Evolutionary conservation across 1,284 basidiomycete genomes (phyloP).

Genomic region (Xerocomus amazonicus): DNA sequence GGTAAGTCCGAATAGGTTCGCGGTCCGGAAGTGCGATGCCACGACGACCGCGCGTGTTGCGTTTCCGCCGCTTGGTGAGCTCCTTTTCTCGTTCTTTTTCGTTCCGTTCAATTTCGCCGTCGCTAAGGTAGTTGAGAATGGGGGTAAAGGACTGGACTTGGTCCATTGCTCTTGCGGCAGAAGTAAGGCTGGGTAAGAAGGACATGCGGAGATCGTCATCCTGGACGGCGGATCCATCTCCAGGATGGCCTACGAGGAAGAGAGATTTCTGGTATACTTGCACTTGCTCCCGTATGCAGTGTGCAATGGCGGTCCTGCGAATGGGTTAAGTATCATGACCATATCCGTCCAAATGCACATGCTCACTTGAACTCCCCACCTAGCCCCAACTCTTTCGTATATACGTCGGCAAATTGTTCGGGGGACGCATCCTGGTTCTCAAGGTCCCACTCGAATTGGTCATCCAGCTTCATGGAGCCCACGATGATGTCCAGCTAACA

Average conservation of each 20-base stretch:
- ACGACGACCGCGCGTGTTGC: slow-evolving; percentile 84
- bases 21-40: slow-evolving; percentile 92
- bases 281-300: slow-evolving; percentile 95
- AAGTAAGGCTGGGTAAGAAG: slow-evolving; percentile 78
- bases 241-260: slow-evolving; percentile 85
- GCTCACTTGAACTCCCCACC: slow-evolving; percentile 89
- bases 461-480: slow-evolving; percentile 89
- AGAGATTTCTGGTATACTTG: slow-evolving; percentile 90
- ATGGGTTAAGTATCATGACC: slow-evolving; percentile 9
- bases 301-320: slow-evolving; percentile 88
- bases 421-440: slow-evolving; percentile 77
- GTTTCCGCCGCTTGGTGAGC: slow-evolving; percentile 77
- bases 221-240: slow-evolving; percentile 73
- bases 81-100: slow-evolving; percentile 96
- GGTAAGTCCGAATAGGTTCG: slow-evolving; percentile 88
- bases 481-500: slow-evolving; percentile 90
- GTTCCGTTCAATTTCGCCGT: slow-evolving; percentile 83
- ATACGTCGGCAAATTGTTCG: slow-evolving; percentile 90
- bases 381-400: slow-evolving; percentile 85
- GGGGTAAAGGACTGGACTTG: slow-evolving; percentile 83
- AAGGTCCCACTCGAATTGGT: slow-evolving; percentile 99
- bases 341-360: not conserved
- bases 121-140: slow-evolving; percentile 82
- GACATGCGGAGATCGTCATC: slow-evolving; percentile 92
- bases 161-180: slow-evolving; percentile 69